These are phyloP conservation scores for Citrullus amarus DNA, from an alignment of 306 rosid species.

Conservation along the genomic window DNA sequence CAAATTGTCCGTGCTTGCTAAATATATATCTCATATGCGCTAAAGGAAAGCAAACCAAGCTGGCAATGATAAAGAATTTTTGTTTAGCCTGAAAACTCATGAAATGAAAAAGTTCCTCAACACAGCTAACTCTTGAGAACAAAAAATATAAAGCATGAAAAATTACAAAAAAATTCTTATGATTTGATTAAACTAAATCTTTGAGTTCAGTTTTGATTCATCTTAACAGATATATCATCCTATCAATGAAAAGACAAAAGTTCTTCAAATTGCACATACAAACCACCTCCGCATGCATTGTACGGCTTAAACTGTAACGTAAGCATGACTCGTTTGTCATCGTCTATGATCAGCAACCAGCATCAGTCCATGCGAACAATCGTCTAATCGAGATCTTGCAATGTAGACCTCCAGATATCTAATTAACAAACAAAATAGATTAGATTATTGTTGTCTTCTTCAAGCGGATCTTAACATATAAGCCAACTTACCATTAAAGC, in stretches of 20 bases:
- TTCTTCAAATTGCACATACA: neutral
- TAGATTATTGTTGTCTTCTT: neutral
- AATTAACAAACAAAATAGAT: neutral
- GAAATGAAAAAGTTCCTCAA: neutral
- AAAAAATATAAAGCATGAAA: neutral
- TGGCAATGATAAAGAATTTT: neutral
- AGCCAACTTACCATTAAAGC: neutral
- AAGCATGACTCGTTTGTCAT: conserved; percentile 1
- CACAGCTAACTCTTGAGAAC: neutral
- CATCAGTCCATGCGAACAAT: neutral
- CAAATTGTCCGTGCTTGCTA: neutral
- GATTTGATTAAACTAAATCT: neutral
- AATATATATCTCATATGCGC: neutral
- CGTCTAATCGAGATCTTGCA: neutral
- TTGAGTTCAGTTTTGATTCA: neutral
- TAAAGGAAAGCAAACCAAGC: neutral
- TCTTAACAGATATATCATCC: neutral
- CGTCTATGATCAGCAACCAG: neutral
- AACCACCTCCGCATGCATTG: neutral
- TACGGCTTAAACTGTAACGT: neutral
- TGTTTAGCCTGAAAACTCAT: neutral
- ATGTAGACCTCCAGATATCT: neutral
- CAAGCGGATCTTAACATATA: neutral
- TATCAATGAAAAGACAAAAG: neutral
- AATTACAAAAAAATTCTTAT: neutral